phyloP scores from a whole-genome alignment of 805 yeast species.

The Yamadazyma philogaea region DNA sequence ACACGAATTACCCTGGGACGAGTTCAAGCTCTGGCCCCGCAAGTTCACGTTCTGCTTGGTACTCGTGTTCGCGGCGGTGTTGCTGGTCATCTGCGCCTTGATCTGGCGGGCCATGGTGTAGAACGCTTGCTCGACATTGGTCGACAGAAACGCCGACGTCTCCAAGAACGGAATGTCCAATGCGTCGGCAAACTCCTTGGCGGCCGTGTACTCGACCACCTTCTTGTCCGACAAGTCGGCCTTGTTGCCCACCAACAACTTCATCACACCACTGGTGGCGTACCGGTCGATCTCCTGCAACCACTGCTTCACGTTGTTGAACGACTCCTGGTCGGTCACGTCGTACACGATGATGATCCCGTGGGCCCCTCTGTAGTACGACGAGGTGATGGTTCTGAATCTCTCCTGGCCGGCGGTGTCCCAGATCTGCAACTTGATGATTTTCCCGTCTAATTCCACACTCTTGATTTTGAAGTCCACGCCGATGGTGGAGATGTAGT shows the following conservation, averaged over 20 bases:
- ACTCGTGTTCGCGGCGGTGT: conserved; percentile 41
- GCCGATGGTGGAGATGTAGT: conserved; percentile 95
- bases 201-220: conserved; percentile 92
- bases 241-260: conserved; percentile 93
- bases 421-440: conserved; percentile 97
- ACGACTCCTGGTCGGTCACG: conserved; percentile 95
- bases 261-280: conserved; percentile 96
- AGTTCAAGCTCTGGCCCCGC: conserved; percentile 59
- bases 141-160: conserved; percentile 91
- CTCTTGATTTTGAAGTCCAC: conserved; percentile 92
- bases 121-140: conserved; percentile 98
- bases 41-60: conserved; percentile 64
- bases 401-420: conserved; percentile 99
- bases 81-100: conserved; percentile 86
- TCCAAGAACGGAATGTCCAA: conserved; percentile 92
- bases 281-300: conserved; percentile 97
- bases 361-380: conserved; percentile 97
- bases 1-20: conserved; percentile 38
- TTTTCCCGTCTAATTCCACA: conserved; percentile 92
- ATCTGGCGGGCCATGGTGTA: conserved; percentile 98
- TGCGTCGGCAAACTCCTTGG: conserved; percentile 96
- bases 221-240: conserved; percentile 91
- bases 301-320: conserved; percentile 97
- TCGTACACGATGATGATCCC: conserved; percentile 98
- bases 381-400: conserved; percentile 94